Evolutionary conservation across 2,329 filamentous ascomycete genomes (phyloP).

Genomic region (Beauveria pseudobassiana): DNA sequence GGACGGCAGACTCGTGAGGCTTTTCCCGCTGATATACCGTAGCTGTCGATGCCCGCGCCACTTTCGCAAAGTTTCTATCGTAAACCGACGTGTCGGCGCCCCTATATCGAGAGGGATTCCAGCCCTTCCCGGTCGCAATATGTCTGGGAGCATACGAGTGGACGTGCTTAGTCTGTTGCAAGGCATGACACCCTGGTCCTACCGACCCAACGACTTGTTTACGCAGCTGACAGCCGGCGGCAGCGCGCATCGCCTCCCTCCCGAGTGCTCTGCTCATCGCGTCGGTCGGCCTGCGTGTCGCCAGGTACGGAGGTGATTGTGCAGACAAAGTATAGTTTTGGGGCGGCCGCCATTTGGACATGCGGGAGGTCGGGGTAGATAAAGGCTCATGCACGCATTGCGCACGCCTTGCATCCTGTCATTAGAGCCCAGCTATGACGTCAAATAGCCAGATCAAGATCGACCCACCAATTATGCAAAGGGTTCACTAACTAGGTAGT

Average conservation of each 20-base stretch:
- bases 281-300: background rate
- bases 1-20: background rate
- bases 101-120: background rate
- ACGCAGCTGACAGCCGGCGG: background rate
- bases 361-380: background rate
- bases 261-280: slow-evolving; percentile 1
- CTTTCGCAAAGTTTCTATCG: background rate
- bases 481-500: background rate
- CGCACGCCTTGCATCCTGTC: background rate
- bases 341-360: background rate
- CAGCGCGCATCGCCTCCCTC: slow-evolving; percentile 7
- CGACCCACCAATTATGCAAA: slow-evolving; percentile 4
- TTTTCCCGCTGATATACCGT: slow-evolving; percentile 1
- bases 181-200: background rate
- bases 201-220: background rate
- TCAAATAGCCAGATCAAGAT: slow-evolving; percentile 9
- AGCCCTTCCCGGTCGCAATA: background rate
- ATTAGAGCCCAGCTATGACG: slow-evolving; percentile 5
- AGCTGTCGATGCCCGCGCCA: slow-evolving; percentile 5
- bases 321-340: background rate
- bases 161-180: background rate
- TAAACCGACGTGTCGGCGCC: background rate
- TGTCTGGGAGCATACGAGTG: background rate
- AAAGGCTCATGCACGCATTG: slow-evolving; percentile 1
- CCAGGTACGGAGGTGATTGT: background rate